Evolutionary conservation across 495 filamentous ascomycete genomes (phyloP).

Genomic region (Penicillium pulvis): DNA sequence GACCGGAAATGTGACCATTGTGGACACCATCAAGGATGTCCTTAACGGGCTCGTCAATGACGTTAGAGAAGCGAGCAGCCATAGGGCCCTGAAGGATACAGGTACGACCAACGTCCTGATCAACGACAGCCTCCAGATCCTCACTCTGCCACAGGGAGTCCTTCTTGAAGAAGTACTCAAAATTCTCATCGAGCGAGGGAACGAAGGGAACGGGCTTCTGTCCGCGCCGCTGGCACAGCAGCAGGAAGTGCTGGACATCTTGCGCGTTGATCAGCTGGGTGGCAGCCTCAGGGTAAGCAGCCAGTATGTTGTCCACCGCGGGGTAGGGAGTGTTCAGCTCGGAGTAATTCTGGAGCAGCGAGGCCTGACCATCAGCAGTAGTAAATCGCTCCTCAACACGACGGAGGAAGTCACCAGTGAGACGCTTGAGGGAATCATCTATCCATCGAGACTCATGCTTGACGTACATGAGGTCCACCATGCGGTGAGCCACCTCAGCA

Average conservation of each 20-base stretch:
- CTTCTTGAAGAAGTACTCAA: slow-evolving; percentile 99
- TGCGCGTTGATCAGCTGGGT: slow-evolving; percentile 93
- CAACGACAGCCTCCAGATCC: slow-evolving; percentile 92
- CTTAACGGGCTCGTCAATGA: slow-evolving; percentile 88
- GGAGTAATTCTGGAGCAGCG: slow-evolving; percentile 79
- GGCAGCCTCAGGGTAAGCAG: slow-evolving; percentile 81
- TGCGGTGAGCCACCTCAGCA: slow-evolving; percentile 83
- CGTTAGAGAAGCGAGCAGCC: slow-evolving; percentile 85
- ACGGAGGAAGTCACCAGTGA: slow-evolving; percentile 93
- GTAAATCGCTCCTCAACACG: slow-evolving; percentile 94
- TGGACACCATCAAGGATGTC: slow-evolving; percentile 92
- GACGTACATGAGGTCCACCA: slow-evolving; percentile 96
- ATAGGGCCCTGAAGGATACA: slow-evolving; percentile 96
- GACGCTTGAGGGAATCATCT: slow-evolving; percentile 74
- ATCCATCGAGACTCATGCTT: slow-evolving; percentile 95
- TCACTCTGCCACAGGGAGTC: slow-evolving; percentile 99
- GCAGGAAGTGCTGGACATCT: slow-evolving; percentile 93
- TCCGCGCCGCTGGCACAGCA: slow-evolving; percentile 87
- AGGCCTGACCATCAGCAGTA: slow-evolving; percentile 62
- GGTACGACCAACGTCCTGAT: slow-evolving; percentile 89
- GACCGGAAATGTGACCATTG: slow-evolving; percentile 74
- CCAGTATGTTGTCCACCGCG: slow-evolving; percentile 74
- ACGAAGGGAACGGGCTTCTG: slow-evolving; percentile 98
- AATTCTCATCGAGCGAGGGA: slow-evolving; percentile 88
- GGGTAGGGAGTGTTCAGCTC: slow-evolving; percentile 84